Percentiles rank a stretch among this genome's conserved stretches.
These are phyloP conservation scores for Metschnikowia baotianmanensis DNA, from an alignment of 805 yeast genomes.

Conservation along the genomic window DNA sequence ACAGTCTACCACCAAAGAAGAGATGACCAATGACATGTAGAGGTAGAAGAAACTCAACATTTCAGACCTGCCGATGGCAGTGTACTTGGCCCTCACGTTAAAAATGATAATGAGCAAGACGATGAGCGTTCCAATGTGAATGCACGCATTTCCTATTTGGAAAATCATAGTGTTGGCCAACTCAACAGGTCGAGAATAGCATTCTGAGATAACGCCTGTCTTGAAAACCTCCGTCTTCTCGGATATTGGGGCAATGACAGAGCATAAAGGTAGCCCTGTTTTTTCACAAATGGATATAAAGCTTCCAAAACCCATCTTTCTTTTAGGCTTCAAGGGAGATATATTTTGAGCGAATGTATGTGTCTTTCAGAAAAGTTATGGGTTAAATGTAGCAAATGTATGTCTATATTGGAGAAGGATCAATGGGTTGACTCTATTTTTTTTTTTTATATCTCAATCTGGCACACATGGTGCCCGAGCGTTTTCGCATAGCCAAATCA, in stretches of 20 bases:
- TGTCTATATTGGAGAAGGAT: neutral
- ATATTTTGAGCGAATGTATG: neutral
- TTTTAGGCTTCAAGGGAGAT: neutral
- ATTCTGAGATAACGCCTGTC: slow-evolving; percentile 67
- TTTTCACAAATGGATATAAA: slow-evolving; percentile 60
- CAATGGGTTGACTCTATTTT: neutral
- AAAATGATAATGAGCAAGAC: slow-evolving; percentile 68
- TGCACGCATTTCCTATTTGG: slow-evolving; percentile 82
- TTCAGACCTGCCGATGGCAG: slow-evolving; percentile 92
- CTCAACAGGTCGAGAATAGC: slow-evolving; percentile 84
- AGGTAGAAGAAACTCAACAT: slow-evolving; percentile 71
- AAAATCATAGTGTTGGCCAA: slow-evolving; percentile 89
- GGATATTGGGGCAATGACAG: slow-evolving; percentile 59
- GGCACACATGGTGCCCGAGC: slow-evolving; percentile 2
- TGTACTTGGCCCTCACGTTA: slow-evolving; percentile 78
- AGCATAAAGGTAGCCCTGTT: slow-evolving; percentile 77
- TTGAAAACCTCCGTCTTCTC: slow-evolving; percentile 27
- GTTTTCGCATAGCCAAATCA: slow-evolving; percentile 6
- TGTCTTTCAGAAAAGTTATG: neutral
- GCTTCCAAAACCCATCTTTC: slow-evolving; percentile 61
- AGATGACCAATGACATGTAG: slow-evolving; percentile 53
- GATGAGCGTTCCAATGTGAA: slow-evolving; percentile 71
- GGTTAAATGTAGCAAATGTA: too few species aligned
- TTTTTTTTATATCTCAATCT: neutral
- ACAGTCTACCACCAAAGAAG: slow-evolving; percentile 78